phyloP scores from a whole-genome alignment of 331 rosid genomes.

The Quercus phellos region DNA sequence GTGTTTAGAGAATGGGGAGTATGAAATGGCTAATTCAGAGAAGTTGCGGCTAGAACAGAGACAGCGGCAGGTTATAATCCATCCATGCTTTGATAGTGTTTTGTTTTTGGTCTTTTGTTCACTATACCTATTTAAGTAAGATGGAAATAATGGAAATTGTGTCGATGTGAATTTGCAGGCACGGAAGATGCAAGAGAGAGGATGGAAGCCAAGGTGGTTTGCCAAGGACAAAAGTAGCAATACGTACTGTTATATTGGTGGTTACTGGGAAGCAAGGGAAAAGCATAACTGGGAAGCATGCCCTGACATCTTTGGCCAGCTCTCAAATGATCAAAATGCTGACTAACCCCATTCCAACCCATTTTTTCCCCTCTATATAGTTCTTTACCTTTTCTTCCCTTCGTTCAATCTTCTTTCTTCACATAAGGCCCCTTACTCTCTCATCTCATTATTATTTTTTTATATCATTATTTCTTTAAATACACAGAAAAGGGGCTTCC shows the following conservation, averaged over 20 bases:
- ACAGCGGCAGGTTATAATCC: slow-evolving; percentile 74
- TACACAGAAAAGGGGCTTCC: not conserved
- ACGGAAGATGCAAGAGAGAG: slow-evolving; percentile 82
- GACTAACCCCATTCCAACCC: slow-evolving; percentile 26
- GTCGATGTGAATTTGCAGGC: slow-evolving; percentile 50
- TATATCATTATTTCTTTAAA: slow-evolving; percentile 1
- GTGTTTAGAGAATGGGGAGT: slow-evolving; percentile 87
- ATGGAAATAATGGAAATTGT: not conserved
- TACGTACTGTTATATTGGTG: slow-evolving; percentile 63
- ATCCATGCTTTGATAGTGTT: not conserved
- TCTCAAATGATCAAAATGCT: slow-evolving; percentile 34
- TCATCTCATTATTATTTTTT: not conserved
- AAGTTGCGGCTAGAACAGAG: slow-evolving; percentile 84
- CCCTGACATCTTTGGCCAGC: slow-evolving; percentile 78
- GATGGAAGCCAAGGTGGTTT: slow-evolving; percentile 97
- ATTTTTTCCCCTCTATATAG: not conserved
- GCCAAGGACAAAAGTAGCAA: slow-evolving; percentile 51
- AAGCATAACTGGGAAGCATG: slow-evolving; percentile 66
- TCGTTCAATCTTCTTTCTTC: not conserved
- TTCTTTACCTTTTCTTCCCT: not conserved
- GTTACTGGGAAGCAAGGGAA: slow-evolving; percentile 92
- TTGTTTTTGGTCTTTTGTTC: not conserved
- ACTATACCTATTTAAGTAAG: not conserved
- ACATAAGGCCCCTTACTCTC: not conserved
- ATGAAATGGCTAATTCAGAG: slow-evolving; percentile 79